phyloP scores from a whole-genome alignment of 2,329 filamentous ascomycete genomes.

The Plectosphaerella sp. region DNA sequence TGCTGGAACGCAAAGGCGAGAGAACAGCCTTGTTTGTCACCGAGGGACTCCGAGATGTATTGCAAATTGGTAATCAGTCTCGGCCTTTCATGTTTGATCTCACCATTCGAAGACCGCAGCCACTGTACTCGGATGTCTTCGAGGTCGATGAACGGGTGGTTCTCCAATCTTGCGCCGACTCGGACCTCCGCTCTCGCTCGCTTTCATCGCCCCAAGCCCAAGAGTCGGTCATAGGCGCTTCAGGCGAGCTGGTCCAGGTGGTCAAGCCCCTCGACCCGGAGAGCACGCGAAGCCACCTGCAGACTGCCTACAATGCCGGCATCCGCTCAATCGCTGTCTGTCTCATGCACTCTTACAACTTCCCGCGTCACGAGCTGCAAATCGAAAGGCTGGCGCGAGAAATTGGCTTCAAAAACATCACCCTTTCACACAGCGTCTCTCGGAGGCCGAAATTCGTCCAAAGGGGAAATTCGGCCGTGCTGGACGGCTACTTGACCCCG shows the following conservation, averaged over 20 bases:
- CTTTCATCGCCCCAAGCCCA: neutral
- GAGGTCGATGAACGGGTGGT: slow-evolving; percentile 74
- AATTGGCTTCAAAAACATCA: slow-evolving; percentile 60
- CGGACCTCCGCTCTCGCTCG: slow-evolving; percentile 4
- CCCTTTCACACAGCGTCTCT: slow-evolving; percentile 61
- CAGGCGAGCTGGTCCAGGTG: slow-evolving; percentile 65
- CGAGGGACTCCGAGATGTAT: slow-evolving; percentile 63
- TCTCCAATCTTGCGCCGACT: slow-evolving; percentile 43
- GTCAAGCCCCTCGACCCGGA: slow-evolving; percentile 53
- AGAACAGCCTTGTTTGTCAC: slow-evolving; percentile 62
- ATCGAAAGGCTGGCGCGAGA: slow-evolving; percentile 28
- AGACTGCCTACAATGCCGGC: slow-evolving; percentile 55
- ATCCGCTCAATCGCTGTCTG: slow-evolving; percentile 65
- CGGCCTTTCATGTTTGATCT: slow-evolving; percentile 71
- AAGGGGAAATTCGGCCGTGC: slow-evolving; percentile 70
- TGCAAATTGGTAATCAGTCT: slow-evolving; percentile 70
- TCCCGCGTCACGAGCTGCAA: slow-evolving; percentile 51
- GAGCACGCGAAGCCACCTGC: slow-evolving; percentile 49
- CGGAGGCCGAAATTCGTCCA: slow-evolving; percentile 78
- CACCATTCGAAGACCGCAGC: slow-evolving; percentile 62
- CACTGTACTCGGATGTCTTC: slow-evolving; percentile 65
- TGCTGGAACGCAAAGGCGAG: slow-evolving; percentile 72
- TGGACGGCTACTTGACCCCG: slow-evolving; percentile 75
- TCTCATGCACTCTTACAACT: slow-evolving; percentile 70
- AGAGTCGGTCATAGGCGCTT: slow-evolving; percentile 49